phyloP scores from a whole-genome alignment of 2,329 filamentous ascomycete species.

The Aureobasidium melanogenum region DNA sequence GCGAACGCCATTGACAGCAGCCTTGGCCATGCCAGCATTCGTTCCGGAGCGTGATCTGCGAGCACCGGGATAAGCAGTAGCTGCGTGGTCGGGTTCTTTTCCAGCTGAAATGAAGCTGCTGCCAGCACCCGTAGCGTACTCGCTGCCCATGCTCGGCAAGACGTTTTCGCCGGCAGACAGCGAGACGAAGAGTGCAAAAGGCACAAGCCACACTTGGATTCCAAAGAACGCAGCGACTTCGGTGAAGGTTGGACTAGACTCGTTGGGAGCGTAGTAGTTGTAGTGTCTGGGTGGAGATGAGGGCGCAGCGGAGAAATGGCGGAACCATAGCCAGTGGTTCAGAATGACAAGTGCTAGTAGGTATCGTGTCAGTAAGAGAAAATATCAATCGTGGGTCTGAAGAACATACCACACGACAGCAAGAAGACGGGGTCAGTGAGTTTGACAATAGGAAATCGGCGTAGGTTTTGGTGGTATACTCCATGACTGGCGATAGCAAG shows the following conservation, averaged over 20 bases:
- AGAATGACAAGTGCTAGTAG: slow-evolving; percentile 63
- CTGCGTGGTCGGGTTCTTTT: slow-evolving; percentile 26
- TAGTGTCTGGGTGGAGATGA: slow-evolving; percentile 48
- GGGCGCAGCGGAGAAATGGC: slow-evolving; percentile 64
- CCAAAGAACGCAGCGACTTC: slow-evolving; percentile 96
- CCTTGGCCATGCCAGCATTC: slow-evolving; percentile 45
- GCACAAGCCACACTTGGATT: slow-evolving; percentile 91
- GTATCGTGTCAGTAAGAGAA: not conserved
- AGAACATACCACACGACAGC: slow-evolving; percentile 61
- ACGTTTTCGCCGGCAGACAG: slow-evolving; percentile 92
- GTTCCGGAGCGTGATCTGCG: slow-evolving; percentile 43
- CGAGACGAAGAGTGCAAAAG: slow-evolving; percentile 90
- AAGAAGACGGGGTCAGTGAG: slow-evolving; percentile 82
- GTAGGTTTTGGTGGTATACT: slow-evolving; percentile 68
- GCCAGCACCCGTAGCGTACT: slow-evolving; percentile 55
- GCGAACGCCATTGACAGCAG: slow-evolving; percentile 49
- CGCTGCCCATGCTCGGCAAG: slow-evolving; percentile 80
- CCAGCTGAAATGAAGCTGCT: slow-evolving; percentile 40
- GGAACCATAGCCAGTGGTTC: slow-evolving; percentile 96
- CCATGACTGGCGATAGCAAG: slow-evolving; percentile 15
- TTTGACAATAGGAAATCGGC: slow-evolving; percentile 67
- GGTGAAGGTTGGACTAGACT: slow-evolving; percentile 66
- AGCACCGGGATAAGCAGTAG: slow-evolving; percentile 35
- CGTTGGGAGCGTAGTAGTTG: slow-evolving; percentile 22
- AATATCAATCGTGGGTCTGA: not conserved